Evolutionary conservation across 2,329 filamentous ascomycete species (phyloP).

Genomic region (Pseudogymnoascus sp.): DNA sequence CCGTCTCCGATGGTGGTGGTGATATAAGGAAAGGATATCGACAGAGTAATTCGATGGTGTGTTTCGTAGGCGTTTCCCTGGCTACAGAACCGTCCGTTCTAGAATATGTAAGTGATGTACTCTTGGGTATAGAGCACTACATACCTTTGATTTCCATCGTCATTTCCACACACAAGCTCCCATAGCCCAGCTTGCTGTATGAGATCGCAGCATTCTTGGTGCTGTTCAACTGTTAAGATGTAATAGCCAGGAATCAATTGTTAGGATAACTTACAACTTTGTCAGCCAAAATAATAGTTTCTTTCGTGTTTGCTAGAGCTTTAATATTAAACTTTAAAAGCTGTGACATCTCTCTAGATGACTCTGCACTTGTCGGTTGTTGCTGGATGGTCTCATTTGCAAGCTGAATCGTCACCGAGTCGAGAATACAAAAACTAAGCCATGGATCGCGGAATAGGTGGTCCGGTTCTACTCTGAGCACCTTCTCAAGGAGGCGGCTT

Average conservation of each 20-base stretch:
- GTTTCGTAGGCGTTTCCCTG: not conserved
- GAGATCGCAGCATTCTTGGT: not conserved
- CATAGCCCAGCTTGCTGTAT: not conserved
- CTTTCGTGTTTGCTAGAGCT: not conserved
- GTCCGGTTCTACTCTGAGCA: conserved; percentile 4
- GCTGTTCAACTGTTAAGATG: not conserved
- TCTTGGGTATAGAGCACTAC: not conserved
- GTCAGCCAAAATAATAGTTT: not conserved
- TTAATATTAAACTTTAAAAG: conserved; percentile 1
- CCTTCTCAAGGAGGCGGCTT: not conserved
- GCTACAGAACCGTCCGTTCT: not conserved
- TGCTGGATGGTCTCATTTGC: not conserved
- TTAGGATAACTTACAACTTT: not conserved
- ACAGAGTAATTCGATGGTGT: not conserved
- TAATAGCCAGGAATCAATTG: not conserved
- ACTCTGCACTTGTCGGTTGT: not conserved
- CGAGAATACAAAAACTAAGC: conserved; percentile 8
- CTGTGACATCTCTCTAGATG: not conserved
- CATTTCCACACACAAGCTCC: not conserved
- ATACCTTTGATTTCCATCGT: not conserved
- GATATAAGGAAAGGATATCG: conserved; percentile 10
- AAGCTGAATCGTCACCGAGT: conserved; percentile 1
- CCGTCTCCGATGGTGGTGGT: not conserved
- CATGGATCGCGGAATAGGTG: conserved; percentile 8
- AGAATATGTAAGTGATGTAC: not conserved